Conservation (phyloP, 495 filamentous ascomycete species). For the Hyphodiscus hymeniophilus region DNA sequence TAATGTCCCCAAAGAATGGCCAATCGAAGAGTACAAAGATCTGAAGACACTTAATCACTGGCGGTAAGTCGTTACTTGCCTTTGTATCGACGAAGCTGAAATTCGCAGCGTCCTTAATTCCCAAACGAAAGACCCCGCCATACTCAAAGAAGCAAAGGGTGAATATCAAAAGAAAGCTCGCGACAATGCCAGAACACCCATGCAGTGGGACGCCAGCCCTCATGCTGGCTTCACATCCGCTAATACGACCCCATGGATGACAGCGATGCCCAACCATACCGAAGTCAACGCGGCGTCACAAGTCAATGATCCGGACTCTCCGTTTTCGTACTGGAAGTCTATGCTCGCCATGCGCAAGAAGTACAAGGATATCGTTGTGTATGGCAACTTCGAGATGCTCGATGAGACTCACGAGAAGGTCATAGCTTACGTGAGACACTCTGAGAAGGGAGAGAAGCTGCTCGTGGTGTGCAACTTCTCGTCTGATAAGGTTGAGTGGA, state of each 20-base stretch:
- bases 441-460: background rate
- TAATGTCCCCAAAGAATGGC: slow-evolving; percentile 59
- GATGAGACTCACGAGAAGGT: slow-evolving; percentile 29
- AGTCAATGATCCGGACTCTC: slow-evolving; percentile 27
- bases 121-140: slow-evolving; percentile 7
- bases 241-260: slow-evolving; percentile 43
- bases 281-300: slow-evolving; percentile 45
- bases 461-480: background rate
- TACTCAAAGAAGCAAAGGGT: background rate
- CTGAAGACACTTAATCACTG: slow-evolving; percentile 59
- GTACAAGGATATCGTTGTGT: slow-evolving; percentile 35
- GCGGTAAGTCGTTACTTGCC: slow-evolving; percentile 1
- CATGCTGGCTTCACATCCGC: slow-evolving; percentile 43
- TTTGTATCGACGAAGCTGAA: background rate
- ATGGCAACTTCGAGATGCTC: slow-evolving; percentile 36
- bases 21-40: slow-evolving; percentile 61
- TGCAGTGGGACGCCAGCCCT: slow-evolving; percentile 50
- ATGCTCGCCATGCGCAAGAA: slow-evolving; percentile 33
- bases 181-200: slow-evolving; percentile 49
- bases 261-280: slow-evolving; percentile 43
- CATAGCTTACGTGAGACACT: slow-evolving; percentile 23
- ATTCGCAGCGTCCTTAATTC: slow-evolving; percentile 27
- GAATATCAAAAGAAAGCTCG: slow-evolving; percentile 41
- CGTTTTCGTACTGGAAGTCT: slow-evolving; percentile 39
- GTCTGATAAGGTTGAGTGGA: too few species aligned